Base-by-base conservation (phyloP, 306 rosid species). In the Oemleria cerasiformis region DNA sequence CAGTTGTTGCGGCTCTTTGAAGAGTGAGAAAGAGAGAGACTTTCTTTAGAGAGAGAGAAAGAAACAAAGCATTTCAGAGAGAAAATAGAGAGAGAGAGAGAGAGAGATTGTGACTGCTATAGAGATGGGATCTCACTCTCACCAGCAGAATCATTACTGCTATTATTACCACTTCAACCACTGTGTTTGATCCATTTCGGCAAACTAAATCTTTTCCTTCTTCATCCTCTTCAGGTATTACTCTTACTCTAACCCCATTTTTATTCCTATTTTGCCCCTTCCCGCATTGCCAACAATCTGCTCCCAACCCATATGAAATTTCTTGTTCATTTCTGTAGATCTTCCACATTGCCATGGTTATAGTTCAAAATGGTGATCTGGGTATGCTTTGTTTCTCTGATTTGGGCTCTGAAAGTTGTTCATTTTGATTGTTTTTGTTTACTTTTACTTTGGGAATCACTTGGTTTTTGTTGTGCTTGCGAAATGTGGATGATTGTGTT, bases 1-100 rank as follows among this genome's bases (percentile, higher is more conserved):
- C 97, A 85, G 96, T 83, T 81, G 96, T 92, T 90, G 96, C 84
- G 88, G 89, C 84, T 82, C 77, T 77, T 78, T 67, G 78, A 80
- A 78, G 87, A 76, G 91, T 78, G 79, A 79, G 82, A 76, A 39
- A 79, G 87, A 67, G 66, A 80, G 86, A 79, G 73, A 72, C 45
- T 44, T 77, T 71, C 23, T 63, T 36, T 0, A 21, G 67, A 53
- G 66, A 61, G 76, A 19, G 76, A 56, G 80, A 75, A 75, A 70
- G 61, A 80, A 80, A 73, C 58, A 79, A 71, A 74, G 71, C 40
- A 66, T 25, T 23, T 68, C n/a, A 43, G 55, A 48, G 74, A 74
- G 59, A 54, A 50, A 11, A 42, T 8, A 42, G 78, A 69, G 55
- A 79, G 58, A 45, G 73, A 73, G 16, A 68, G 68, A 60, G 60